Conservation (phyloP, 2,329 filamentous ascomycete species). For the Colletotrichum cordylinicola region DNA sequence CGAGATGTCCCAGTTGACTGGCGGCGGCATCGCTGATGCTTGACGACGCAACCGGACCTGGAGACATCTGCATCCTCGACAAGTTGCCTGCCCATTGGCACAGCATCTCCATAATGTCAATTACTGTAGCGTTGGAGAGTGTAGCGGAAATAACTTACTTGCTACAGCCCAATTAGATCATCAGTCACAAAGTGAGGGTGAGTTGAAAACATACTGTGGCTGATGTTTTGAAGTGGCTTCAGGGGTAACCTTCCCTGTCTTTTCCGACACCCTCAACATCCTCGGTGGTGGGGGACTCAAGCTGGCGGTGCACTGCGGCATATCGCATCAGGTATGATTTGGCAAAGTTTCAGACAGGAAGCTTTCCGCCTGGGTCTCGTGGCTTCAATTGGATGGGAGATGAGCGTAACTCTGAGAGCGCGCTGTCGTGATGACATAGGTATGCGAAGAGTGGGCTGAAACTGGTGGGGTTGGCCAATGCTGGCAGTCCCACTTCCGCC, state of each 20-base stretch:
- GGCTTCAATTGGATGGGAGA: background rate
- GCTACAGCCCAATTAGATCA: background rate
- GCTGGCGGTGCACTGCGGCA: background rate
- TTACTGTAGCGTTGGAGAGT: background rate
- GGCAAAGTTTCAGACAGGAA: background rate
- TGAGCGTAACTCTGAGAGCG: background rate
- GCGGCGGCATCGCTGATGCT: background rate
- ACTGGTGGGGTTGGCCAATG: background rate
- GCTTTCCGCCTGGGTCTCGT: background rate
- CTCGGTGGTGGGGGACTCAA: background rate
- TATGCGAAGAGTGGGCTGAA: background rate
- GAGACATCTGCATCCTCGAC: background rate
- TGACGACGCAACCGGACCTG: background rate
- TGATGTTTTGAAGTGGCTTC: background rate
- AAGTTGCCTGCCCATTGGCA: background rate
- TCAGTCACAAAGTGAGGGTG: background rate
- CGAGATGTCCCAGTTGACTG: background rate
- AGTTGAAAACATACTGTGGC: background rate
- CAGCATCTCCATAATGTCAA: background rate
- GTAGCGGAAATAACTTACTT: background rate
- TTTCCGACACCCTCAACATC: background rate
- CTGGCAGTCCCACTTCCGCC: background rate
- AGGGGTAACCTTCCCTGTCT: background rate
- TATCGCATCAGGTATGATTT: background rate
- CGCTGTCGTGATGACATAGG: background rate